Percentiles rank a stretch among this genome's conserved stretches.
Evolutionary conservation across 345 rosid species (phyloP).

Genomic region (Syzygium oleosum): DNA sequence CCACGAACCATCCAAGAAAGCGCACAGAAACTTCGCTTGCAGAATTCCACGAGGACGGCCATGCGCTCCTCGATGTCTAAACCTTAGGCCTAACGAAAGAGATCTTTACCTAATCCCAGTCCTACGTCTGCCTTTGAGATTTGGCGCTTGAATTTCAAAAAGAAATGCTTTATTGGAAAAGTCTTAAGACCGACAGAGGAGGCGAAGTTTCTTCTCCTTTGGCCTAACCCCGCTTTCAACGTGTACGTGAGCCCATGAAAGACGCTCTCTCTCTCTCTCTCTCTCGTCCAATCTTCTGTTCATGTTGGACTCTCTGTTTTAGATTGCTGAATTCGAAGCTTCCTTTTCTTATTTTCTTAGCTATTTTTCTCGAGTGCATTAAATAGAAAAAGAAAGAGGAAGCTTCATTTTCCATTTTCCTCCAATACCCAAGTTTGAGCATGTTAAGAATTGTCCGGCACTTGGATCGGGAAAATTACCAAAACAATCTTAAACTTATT

Average conservation of each 20-base stretch:
- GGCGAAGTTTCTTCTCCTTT: background rate
- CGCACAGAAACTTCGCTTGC: background rate
- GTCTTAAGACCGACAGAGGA: background rate
- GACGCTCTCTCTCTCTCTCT: background rate
- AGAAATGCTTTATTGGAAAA: too few relatives aligned
- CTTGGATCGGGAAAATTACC: background rate
- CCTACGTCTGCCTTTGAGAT: background rate
- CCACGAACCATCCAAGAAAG: background rate
- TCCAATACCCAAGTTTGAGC: background rate
- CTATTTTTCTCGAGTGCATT: background rate
- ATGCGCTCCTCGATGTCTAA: background rate
- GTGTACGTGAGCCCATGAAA: background rate
- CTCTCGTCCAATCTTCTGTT: background rate
- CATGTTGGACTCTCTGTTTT: background rate
- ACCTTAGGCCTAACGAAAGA: background rate
- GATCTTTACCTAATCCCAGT: background rate
- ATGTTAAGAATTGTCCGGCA: background rate
- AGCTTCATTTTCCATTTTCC: background rate
- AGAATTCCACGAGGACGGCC: background rate
- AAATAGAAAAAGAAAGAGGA: background rate
- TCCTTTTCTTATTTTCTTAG: background rate
- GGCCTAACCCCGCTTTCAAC: background rate
- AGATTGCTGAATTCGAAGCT: background rate
- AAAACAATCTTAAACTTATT: background rate
- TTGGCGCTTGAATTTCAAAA: background rate